Evolutionary conservation across 2,329 filamentous ascomycete genomes (phyloP).

Genomic region (Xylaria polymorpha): DNA sequence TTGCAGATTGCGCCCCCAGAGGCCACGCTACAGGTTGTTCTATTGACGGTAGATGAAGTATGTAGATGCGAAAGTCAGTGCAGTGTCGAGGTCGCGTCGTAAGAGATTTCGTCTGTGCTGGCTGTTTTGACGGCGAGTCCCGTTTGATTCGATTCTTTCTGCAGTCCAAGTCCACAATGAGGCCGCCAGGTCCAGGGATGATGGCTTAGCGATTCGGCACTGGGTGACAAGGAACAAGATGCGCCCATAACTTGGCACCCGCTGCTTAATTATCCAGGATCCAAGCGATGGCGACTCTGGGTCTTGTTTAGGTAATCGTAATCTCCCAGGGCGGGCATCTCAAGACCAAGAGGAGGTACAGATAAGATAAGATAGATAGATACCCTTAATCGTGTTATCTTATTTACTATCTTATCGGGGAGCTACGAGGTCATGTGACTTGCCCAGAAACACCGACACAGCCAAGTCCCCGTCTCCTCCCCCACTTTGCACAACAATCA

Average conservation of each 20-base stretch:
- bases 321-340: background rate
- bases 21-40: conserved; percentile 2
- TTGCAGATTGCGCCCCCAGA: conserved; percentile 12
- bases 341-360: background rate
- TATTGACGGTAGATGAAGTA: background rate
- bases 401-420: background rate
- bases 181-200: conserved; percentile 37
- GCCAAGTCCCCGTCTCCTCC: too few relatives aligned
- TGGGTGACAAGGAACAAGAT: conserved; percentile 31
- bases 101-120: conserved; percentile 4
- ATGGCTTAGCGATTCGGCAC: conserved; percentile 23
- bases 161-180: conserved; percentile 26
- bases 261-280: conserved; percentile 15
- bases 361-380: background rate
- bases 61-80: background rate
- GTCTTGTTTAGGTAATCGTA: conserved; percentile 7
- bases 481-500: conserved; percentile 25
- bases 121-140: background rate
- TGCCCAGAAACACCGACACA: background rate
- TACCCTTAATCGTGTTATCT: background rate
- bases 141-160: conserved; percentile 21
- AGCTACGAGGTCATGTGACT: conserved; percentile 16
- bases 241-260: conserved; percentile 40
- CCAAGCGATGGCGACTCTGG: background rate
- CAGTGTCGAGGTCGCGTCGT: background rate